phyloP scores from a whole-genome alignment of 768 basidiomycete genomes.

The Boletellus ananas region DNA sequence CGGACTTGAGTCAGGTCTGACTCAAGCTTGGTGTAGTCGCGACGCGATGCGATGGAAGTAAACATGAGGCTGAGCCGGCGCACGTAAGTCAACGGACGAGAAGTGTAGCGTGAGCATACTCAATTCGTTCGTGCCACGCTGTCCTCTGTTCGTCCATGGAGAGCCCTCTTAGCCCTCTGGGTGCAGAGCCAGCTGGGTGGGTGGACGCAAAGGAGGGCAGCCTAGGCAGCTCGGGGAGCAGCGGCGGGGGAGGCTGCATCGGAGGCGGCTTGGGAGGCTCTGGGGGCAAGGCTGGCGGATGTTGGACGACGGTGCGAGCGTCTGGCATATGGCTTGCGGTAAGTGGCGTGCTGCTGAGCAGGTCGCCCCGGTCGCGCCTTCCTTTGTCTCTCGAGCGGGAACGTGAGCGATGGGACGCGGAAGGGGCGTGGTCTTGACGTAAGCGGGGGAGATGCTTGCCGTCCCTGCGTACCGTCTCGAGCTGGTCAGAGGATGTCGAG shows the following conservation, averaged over 20 bases:
- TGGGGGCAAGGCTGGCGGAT: conserved; percentile 2
- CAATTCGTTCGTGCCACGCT: conserved; percentile 40
- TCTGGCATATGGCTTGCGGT: background rate
- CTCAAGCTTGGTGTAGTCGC: conserved; percentile 31
- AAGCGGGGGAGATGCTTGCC: background rate
- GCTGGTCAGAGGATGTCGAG: conserved; percentile 26
- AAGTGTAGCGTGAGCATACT: conserved; percentile 27
- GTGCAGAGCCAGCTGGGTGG: conserved; percentile 1
- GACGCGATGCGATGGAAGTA: conserved; percentile 31
- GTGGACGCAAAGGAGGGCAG: conserved; percentile 17
- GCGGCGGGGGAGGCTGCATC: conserved; percentile 19
- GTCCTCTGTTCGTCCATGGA: conserved; percentile 36
- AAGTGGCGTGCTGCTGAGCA: conserved; percentile 2
- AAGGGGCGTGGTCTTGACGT: conserved; percentile 8
- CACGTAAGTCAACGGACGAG: background rate
- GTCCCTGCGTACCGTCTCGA: conserved; percentile 22
- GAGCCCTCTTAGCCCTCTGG: conserved; percentile 17
- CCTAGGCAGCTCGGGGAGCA: conserved; percentile 17
- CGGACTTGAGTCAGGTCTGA: conserved; percentile 30
- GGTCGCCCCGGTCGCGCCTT: background rate
- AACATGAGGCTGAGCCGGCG: conserved; percentile 33
- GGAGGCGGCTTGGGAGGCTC: conserved; percentile 16
- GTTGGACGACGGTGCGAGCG: background rate
- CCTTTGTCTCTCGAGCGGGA: conserved; percentile 12
- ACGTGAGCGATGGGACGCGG: conserved; percentile 5